A percentile compares a stretch with the other conserved stretches of the same genome.
phyloP scores from a whole-genome alignment of 106 monocot genomes.

The Triglochin maritima region DNA sequence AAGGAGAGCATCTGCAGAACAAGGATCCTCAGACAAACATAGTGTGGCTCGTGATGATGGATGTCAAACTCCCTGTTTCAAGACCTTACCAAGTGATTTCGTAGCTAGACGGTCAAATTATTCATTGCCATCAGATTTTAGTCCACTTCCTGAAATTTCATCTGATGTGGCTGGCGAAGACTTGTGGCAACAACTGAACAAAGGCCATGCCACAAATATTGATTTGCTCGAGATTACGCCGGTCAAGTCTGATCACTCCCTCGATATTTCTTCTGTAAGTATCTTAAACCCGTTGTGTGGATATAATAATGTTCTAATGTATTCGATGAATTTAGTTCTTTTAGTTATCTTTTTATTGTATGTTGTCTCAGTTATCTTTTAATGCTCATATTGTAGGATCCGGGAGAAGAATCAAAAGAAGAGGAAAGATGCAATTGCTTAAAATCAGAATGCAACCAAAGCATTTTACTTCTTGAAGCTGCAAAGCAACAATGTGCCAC shows the following conservation, averaged over 20 bases:
- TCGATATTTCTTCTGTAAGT: slow-evolving; percentile 13
- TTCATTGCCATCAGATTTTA: slow-evolving; percentile 5
- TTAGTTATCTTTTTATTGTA: background rate
- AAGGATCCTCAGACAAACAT: background rate
- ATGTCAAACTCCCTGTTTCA: slow-evolving; percentile 9
- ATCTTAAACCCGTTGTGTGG: background rate
- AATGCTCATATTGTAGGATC: background rate
- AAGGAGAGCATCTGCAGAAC: background rate
- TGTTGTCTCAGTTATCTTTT: background rate
- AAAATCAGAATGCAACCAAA: slow-evolving; percentile 19
- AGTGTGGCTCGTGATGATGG: background rate
- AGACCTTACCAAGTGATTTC: slow-evolving; percentile 5
- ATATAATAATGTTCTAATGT: no score
- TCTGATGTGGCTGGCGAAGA: slow-evolving; percentile 14
- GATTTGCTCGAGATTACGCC: slow-evolving; percentile 23
- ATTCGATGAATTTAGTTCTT: no score
- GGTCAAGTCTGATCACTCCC: background rate
- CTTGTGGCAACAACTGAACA: slow-evolving; percentile 17
- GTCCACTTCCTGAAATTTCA: slow-evolving; percentile 13
- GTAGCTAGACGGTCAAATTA: slow-evolving; percentile 16
- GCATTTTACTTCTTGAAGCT: slow-evolving; percentile 25
- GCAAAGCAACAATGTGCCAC: slow-evolving; percentile 22
- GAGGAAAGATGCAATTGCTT: slow-evolving; percentile 14
- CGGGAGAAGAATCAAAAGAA: slow-evolving; percentile 13
- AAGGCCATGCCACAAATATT: slow-evolving; percentile 15